Evolutionary conservation across 148 eudicot species (phyloP).

Genomic region (Rhododendron henanense): DNA sequence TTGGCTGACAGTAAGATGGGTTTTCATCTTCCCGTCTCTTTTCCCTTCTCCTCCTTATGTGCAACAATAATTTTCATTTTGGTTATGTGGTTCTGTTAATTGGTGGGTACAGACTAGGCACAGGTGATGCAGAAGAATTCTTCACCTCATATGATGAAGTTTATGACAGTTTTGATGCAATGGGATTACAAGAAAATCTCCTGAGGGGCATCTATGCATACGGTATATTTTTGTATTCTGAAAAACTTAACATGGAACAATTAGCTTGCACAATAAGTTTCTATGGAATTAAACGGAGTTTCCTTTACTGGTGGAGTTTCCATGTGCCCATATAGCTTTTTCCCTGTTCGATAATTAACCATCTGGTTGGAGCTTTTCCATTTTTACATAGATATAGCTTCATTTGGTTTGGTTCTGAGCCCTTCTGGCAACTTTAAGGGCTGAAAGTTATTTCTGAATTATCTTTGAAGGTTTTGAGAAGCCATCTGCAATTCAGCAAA

Average conservation of each 20-base stretch:
- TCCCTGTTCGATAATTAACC: neutral
- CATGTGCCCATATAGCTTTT: neutral
- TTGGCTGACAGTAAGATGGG: neutral
- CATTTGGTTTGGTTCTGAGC: conserved; percentile 1
- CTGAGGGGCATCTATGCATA: conserved; percentile 42
- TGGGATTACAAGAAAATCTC: conserved; percentile 41
- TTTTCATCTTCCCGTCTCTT: neutral
- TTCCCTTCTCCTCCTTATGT: neutral
- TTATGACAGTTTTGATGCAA: conserved; percentile 34
- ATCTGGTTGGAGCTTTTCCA: neutral
- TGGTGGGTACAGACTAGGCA: conserved; percentile 19
- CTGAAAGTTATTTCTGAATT: conserved; percentile 4
- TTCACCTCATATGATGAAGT: conserved; percentile 33
- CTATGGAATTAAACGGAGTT: no score
- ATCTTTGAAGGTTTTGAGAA: conserved; percentile 40
- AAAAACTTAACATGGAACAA: neutral
- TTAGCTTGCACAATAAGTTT: neutral
- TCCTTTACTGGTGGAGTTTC: neutral
- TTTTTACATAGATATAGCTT: neutral
- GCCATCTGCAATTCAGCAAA: conserved; percentile 66
- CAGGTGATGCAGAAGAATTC: conserved; percentile 27
- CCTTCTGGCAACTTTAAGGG: neutral
- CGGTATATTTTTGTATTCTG: conserved; percentile 10
- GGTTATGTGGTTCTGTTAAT: neutral
- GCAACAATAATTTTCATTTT: neutral